Conservation (phyloP, 805 yeast genomes). For the Starmerella gropengiesseri region DNA sequence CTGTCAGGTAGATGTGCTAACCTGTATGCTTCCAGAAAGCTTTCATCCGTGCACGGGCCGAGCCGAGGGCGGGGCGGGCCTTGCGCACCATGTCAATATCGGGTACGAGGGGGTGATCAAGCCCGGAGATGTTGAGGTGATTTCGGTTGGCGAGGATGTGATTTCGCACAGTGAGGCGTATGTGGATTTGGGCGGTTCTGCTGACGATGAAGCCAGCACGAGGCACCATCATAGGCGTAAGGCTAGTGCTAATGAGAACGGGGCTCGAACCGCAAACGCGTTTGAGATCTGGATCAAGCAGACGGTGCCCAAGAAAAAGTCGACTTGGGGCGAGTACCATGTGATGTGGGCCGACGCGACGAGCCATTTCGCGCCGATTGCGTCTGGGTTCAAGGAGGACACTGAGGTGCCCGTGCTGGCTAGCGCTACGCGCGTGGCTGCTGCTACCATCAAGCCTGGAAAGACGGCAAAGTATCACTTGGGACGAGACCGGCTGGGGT, state of each 20-base stretch:
- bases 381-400: conserved; percentile 10
- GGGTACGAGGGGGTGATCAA: conserved; percentile 13
- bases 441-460: conserved; percentile 2
- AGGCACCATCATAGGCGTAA: no score
- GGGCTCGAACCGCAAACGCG: conserved; percentile 3
- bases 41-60: conserved; percentile 10
- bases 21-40: conserved; percentile 9
- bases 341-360: conserved; percentile 12
- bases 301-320: conserved; percentile 5
- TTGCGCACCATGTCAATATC: conserved; percentile 14
- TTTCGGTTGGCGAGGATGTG: conserved; percentile 17
- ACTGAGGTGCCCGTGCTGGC: background rate
- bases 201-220: no score
- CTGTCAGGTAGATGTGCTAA: conserved; percentile 17
- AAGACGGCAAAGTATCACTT: background rate
- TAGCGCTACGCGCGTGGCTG: conserved; percentile 6
- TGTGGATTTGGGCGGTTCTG: no score
- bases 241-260: background rate
- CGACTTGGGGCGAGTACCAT: conserved; percentile 19
- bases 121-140: conserved; percentile 20
- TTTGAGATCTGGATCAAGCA: conserved; percentile 20
- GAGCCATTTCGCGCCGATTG: conserved; percentile 11
- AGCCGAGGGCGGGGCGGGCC: conserved; percentile 16
- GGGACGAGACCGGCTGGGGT: conserved; percentile 5
- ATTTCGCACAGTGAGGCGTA: conserved; percentile 17